These are phyloP conservation scores for Microsporum ferrugineum DNA, from an alignment of 2,329 filamentous ascomycete genomes.

Conservation along the genomic window DNA sequence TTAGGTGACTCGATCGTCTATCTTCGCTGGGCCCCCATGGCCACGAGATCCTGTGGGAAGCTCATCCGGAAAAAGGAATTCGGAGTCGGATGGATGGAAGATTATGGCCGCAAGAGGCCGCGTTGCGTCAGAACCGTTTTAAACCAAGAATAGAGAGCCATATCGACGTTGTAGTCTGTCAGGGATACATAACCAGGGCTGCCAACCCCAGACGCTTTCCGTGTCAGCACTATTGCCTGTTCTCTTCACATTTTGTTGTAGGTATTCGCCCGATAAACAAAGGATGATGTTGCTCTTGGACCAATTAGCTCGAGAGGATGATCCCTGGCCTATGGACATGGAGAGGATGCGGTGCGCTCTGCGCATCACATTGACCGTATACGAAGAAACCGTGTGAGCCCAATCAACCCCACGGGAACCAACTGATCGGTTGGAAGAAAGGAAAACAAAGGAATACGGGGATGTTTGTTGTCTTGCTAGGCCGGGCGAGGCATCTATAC, in stretches of 20 bases:
- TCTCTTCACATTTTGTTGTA: not conserved
- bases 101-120: slow-evolving; percentile 3
- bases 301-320: not conserved
- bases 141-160: not conserved
- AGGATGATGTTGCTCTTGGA: not conserved
- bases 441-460: not conserved
- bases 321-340: slow-evolving; percentile 1
- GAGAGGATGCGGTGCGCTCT: not conserved
- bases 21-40: not conserved
- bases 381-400: not conserved
- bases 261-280: not conserved
- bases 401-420: not conserved
- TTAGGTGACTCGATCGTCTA: not conserved
- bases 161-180: not conserved
- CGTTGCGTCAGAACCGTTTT: not conserved
- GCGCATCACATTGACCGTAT: not conserved
- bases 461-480: not conserved
- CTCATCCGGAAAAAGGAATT: not conserved
- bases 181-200: not conserved
- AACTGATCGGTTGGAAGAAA: not conserved
- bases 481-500: not conserved
- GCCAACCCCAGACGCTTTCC: not conserved
- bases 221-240: not conserved
- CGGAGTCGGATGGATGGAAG: not conserved
- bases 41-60: not conserved